Evolutionary conservation across 2,329 filamentous ascomycete genomes (phyloP).

Genomic region (Huntiella abstrusa): DNA sequence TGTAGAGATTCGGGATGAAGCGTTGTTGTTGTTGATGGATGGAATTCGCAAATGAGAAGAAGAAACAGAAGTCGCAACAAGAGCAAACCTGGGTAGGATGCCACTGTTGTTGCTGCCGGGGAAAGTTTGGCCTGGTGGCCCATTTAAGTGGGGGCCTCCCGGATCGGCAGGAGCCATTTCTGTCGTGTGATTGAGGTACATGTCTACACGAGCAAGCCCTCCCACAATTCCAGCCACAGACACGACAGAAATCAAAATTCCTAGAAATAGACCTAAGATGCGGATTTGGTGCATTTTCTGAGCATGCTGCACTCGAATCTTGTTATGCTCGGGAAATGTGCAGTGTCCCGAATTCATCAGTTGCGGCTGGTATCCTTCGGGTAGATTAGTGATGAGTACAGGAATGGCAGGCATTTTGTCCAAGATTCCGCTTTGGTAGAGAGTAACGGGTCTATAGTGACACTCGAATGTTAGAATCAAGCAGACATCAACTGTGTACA

Average conservation of each 20-base stretch:
- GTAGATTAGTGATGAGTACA: too few species aligned
- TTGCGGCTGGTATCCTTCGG: neutral
- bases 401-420: too few species aligned
- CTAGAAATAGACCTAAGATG: neutral
- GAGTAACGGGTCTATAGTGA: too few species aligned
- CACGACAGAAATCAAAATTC: constrained; percentile 6
- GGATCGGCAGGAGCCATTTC: constrained; percentile 1
- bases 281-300: constrained; percentile 7
- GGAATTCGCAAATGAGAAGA: constrained; percentile 1
- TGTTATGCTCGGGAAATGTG: neutral
- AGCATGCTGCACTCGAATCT: constrained; percentile 2
- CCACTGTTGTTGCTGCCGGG: neutral
- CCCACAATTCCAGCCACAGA: constrained; percentile 3
- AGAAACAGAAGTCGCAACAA: neutral
- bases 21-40: neutral
- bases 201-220: constrained; percentile 2
- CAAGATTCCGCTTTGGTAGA: too few species aligned
- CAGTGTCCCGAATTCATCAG: constrained; percentile 3
- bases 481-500: neutral
- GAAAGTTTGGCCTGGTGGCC: neutral
- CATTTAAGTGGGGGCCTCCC: constrained; percentile 3
- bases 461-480: neutral
- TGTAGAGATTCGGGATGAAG: neutral
- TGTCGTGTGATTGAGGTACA: constrained; percentile 1
- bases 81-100: neutral